Evolutionary conservation across 169 alveolate species (phyloP).

Genomic region (Plasmodium gallinaceum): DNA sequence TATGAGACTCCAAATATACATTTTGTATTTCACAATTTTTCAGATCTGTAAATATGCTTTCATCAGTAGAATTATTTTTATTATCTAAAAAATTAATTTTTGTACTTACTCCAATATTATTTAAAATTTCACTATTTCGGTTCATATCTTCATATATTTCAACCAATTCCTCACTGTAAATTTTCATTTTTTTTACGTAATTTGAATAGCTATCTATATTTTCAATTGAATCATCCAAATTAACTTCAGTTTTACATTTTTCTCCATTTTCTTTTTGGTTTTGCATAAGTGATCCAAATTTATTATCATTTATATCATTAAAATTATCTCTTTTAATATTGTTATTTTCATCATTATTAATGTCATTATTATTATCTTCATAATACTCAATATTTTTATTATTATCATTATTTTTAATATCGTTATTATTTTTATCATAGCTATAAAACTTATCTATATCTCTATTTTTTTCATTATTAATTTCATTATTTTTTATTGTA

Average conservation of each 20-base stretch:
- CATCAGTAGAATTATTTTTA: neutral
- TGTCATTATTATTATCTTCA: neutral
- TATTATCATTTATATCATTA: neutral
- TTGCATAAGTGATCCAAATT: neutral
- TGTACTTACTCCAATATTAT: slow-evolving; percentile 22
- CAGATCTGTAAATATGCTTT: too few species aligned
- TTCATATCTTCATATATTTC: slow-evolving; percentile 55
- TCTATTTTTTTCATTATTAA: too few species aligned
- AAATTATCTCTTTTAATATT: neutral
- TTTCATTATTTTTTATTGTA: neutral
- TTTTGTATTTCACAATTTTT: too few species aligned
- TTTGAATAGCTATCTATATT: slow-evolving; percentile 16
- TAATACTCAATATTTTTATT: neutral
- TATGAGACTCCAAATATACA: too few species aligned
- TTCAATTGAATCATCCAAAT: neutral
- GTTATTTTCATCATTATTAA: neutral
- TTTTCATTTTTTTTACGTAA: slow-evolving; percentile 49
- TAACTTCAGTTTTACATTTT: neutral
- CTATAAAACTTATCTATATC: neutral
- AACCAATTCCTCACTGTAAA: slow-evolving; percentile 41
- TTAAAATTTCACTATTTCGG: slow-evolving; percentile 30
- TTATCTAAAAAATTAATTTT: neutral
- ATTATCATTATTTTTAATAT: neutral
- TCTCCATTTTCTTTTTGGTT: neutral
- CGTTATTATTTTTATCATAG: neutral